Evolutionary conservation across 257 asterid genomes (phyloP).

Genomic region (Salvia rosmarinus): DNA sequence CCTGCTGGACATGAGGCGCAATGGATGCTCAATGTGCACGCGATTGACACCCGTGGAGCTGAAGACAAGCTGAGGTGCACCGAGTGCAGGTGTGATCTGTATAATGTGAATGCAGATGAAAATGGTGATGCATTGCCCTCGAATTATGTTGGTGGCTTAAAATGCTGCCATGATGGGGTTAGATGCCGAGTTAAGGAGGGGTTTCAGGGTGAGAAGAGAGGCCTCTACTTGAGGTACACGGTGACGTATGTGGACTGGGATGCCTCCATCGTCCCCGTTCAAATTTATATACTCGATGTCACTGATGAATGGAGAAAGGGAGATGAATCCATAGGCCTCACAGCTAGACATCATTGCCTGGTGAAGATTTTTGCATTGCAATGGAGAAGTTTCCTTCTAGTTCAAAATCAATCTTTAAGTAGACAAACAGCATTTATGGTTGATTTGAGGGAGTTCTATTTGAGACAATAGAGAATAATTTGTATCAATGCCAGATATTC

Average conservation of each 20-base stretch:
- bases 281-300: slow-evolving; percentile 67
- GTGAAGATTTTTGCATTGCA: slow-evolving; percentile 30
- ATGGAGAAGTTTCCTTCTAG: background rate
- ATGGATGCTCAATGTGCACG: slow-evolving; percentile 81
- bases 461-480: background rate
- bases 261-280: slow-evolving; percentile 55
- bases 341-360: slow-evolving; percentile 49
- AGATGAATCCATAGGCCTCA: slow-evolving; percentile 41
- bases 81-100: slow-evolving; percentile 79
- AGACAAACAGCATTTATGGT: no score
- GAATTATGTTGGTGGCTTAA: slow-evolving; percentile 65
- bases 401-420: background rate
- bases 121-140: slow-evolving; percentile 40
- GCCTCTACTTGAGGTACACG: slow-evolving; percentile 63
- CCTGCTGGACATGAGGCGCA: slow-evolving; percentile 73
- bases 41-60: slow-evolving; percentile 82
- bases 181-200: slow-evolving; percentile 61
- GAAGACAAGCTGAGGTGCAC: slow-evolving; percentile 72
- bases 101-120: slow-evolving; percentile 57
- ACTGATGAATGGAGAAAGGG: slow-evolving; percentile 57
- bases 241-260: slow-evolving; percentile 70
- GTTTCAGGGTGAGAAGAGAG: slow-evolving; percentile 44
- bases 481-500: background rate
- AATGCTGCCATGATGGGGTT: slow-evolving; percentile 69
- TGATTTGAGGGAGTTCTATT: background rate